A percentile compares a stretch with the other conserved stretches of the same genome.
Evolutionary conservation across 805 yeast species (phyloP).

Genomic region (Lipomyces mesembrius): DNA sequence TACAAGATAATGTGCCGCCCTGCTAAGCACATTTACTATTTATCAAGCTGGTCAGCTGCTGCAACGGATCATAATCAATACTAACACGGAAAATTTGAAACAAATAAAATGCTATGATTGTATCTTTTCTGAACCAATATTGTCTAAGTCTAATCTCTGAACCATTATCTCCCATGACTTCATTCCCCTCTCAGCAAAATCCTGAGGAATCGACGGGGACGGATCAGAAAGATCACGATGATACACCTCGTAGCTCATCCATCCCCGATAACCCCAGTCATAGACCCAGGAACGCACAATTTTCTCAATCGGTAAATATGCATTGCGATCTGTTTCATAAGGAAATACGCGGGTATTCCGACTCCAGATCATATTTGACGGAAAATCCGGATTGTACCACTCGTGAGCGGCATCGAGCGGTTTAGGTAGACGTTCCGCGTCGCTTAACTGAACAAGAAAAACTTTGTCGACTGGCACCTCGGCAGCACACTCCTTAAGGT

Average conservation of each 20-base stretch:
- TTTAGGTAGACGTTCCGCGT: conserved; percentile 27
- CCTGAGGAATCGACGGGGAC: conserved; percentile 5
- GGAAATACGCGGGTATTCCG: conserved; percentile 18
- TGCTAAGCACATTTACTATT: too few relatives aligned
- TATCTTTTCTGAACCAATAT: not conserved
- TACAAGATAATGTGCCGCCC: too few relatives aligned
- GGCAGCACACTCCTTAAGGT: conserved; percentile 19
- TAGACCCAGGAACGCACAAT: conserved; percentile 9
- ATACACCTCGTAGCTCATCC: conserved; percentile 13
- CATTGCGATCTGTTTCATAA: conserved; percentile 16
- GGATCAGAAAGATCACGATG: conserved; percentile 7
- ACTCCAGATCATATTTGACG: conserved; percentile 20
- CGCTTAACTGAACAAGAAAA: conserved; percentile 44
- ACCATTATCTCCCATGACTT: conserved; percentile 13
- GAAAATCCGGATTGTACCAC: conserved; percentile 3
- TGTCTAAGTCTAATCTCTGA: conserved; percentile 1
- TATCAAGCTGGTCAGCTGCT: too few relatives aligned
- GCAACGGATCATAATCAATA: too few relatives aligned
- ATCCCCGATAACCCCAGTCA: conserved; percentile 19
- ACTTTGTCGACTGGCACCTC: conserved; percentile 37
- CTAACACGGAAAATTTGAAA: not conserved
- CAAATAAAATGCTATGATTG: not conserved
- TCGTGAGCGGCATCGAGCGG: conserved; percentile 16
- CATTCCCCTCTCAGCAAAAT: conserved; percentile 12
- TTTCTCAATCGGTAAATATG: conserved; percentile 15